Evolutionary conservation across 2,329 filamentous ascomycete genomes (phyloP), one percentile per base, ranked within the genome.

Genomic region (Tricladium varicosporioides): DNA sequence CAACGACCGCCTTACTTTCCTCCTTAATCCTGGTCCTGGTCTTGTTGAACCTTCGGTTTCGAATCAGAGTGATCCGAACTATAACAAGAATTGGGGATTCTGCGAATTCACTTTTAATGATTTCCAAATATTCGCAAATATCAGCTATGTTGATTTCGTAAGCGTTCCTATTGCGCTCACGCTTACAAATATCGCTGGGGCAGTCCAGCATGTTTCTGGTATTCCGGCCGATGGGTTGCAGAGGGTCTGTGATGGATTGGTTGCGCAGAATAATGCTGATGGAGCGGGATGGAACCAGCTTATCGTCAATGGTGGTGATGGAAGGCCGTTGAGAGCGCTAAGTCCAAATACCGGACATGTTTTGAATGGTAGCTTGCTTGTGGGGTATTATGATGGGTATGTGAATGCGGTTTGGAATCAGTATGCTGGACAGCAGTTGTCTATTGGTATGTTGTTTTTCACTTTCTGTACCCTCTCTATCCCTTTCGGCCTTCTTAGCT

Each of bases 81-180:
- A 84, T 67, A 74, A 80, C 36, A 73, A 80, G 47, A 73, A 77
- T 57, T 90, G 86, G 86, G 80, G 78, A 27, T 90, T 89, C 68
- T 84, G 80, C 73, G 87, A 90, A 71, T 85, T 88, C 65, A 87
- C 85, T 14, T 87, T 80, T 72, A 88, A 88, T 70, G 65, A 72
- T 36, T 66, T 70, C 32, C 78, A 88, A 70, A 72, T 89, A 5
- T 89, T 83, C 67, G 84, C 82, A 64, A 89, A 89, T 64, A 85
- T 92, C 65, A 84, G 79, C 60, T 87, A 88, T 69, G 89, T 92
- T 53, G 89, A 92, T 74, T 92, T 92, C 72, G 81, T 91, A 60
- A 76, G 76, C 64, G 69, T 87, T 63, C 85, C 87, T n/a, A 79
- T 88, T 51, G 79, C 81, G 1, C 70, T 85, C 60, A 75, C 76